These are phyloP conservation scores for Zanthoxylum bungeanum DNA, from an alignment of 345 rosid genomes.

Conservation along the genomic window DNA sequence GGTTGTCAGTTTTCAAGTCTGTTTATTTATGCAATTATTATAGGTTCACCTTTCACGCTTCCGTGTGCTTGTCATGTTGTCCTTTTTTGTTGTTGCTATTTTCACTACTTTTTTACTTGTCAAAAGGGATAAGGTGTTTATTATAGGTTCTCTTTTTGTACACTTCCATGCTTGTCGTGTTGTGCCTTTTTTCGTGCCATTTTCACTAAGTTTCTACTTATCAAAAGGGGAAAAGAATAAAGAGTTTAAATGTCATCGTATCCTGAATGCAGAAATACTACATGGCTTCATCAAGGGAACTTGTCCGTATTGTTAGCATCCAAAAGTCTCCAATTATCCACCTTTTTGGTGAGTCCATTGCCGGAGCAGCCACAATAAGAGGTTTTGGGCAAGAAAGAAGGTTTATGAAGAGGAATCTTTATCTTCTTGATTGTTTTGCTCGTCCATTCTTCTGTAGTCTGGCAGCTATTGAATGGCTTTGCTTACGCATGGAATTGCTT, in stretches of 20 bases:
- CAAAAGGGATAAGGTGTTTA: not conserved
- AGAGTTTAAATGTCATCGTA: not conserved
- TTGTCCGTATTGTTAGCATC: conserved; percentile 97
- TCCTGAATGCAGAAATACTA: conserved; percentile 80
- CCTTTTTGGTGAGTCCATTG: conserved; percentile 97
- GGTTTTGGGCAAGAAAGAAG: conserved; percentile 98
- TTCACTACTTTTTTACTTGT: not conserved
- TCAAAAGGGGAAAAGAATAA: not conserved
- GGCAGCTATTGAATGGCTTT: conserved; percentile 99
- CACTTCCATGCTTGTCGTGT: not conserved
- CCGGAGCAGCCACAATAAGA: conserved; percentile 99
- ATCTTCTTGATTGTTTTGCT: conserved; percentile 96
- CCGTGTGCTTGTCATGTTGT: not conserved
- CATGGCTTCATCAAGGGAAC: conserved; percentile 99
- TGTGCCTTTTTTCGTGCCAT: not conserved
- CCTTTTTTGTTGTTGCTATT: not conserved
- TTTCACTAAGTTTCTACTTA: not conserved
- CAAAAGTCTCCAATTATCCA: conserved; percentile 97
- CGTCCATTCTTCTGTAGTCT: conserved; percentile 98
- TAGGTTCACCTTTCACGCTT: not conserved
- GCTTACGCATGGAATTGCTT: conserved; percentile 97
- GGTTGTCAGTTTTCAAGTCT: not conserved
- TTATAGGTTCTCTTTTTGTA: not conserved
- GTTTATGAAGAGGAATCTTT: conserved; percentile 95
- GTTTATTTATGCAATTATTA: not conserved